Conservation (phyloP, 192 early-diverging fungal species). For the Diversispora epigaea region DNA sequence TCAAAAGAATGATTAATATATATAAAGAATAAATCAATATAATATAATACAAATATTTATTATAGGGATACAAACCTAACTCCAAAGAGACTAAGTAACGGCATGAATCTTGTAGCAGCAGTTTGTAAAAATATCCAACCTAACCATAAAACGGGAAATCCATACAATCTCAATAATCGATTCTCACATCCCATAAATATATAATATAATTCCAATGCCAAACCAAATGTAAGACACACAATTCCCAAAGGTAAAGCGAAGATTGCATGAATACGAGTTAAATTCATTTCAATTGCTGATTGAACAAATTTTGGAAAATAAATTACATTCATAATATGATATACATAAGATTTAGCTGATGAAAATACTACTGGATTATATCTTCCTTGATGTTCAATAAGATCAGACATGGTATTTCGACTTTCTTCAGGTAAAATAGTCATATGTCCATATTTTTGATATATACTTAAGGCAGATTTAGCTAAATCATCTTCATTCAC, state of each 20-base stretch:
- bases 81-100: conserved; percentile 36
- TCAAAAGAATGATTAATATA: neutral
- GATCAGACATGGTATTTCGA: conserved; percentile 38
- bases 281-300: conserved; percentile 42
- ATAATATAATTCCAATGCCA: conserved; percentile 40
- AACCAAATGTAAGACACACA: conserved; percentile 35
- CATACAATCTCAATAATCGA: conserved; percentile 34
- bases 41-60: too few species aligned
- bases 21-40: neutral
- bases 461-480: conserved; percentile 25
- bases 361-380: conserved; percentile 48
- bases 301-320: conserved; percentile 48
- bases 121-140: conserved; percentile 41
- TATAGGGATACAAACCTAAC: conserved; percentile 28
- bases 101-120: conserved; percentile 40
- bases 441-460: conserved; percentile 26
- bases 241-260: conserved; percentile 35
- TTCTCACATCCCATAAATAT: conserved; percentile 40
- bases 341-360: conserved; percentile 43
- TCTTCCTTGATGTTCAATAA: conserved; percentile 43
- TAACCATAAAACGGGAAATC: conserved; percentile 37
- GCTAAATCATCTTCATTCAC: conserved; percentile 18
- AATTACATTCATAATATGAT: conserved; percentile 47
- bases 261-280: conserved; percentile 23
- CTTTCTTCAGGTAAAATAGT: conserved; percentile 42